These are phyloP conservation scores for Insectozyma bohioensis DNA, from an alignment of 1,139 yeast genomes.

Conservation along the genomic window DNA sequence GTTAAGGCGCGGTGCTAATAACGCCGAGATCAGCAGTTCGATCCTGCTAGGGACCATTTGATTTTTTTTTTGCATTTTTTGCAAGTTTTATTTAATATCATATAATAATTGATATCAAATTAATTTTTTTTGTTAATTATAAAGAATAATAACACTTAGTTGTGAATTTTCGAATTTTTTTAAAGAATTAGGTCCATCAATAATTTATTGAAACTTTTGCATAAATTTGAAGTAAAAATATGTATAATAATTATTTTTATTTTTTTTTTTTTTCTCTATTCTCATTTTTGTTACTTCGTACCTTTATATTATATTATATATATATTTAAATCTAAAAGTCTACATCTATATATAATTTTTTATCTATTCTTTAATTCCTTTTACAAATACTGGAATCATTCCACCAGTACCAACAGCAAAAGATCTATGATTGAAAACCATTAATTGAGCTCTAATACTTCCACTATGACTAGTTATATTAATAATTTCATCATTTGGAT, in stretches of 20 bases:
- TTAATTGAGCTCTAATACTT: slow-evolving; percentile 38
- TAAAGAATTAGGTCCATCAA: too few species aligned
- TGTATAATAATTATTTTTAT: too few species aligned
- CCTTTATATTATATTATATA: background rate
- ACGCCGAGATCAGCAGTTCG: slow-evolving; percentile 85
- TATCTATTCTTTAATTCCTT: slow-evolving; percentile 22
- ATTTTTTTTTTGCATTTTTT: slow-evolving; percentile 10
- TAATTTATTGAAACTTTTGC: too few species aligned
- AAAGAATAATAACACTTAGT: too few species aligned
- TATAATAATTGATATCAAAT: too few species aligned
- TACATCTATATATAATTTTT: too few species aligned
- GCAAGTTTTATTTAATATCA: too few species aligned
- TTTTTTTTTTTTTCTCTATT: too few species aligned
- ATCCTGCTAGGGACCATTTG: slow-evolving; percentile 79
- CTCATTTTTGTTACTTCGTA: too few species aligned
- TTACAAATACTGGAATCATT: slow-evolving; percentile 44
- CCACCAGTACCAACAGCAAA: slow-evolving; percentile 49
- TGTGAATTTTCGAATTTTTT: too few species aligned
- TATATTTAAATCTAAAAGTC: background rate
- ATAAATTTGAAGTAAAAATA: too few species aligned
- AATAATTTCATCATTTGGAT: slow-evolving; percentile 22
- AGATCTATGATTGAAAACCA: slow-evolving; percentile 41
- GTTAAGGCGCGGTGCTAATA: slow-evolving; percentile 91
- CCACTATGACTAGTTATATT: slow-evolving; percentile 42
- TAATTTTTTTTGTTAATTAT: too few species aligned